Conservation (phyloP, 2,329 filamentous ascomycete genomes). For the Fusarium transvaalense region DNA sequence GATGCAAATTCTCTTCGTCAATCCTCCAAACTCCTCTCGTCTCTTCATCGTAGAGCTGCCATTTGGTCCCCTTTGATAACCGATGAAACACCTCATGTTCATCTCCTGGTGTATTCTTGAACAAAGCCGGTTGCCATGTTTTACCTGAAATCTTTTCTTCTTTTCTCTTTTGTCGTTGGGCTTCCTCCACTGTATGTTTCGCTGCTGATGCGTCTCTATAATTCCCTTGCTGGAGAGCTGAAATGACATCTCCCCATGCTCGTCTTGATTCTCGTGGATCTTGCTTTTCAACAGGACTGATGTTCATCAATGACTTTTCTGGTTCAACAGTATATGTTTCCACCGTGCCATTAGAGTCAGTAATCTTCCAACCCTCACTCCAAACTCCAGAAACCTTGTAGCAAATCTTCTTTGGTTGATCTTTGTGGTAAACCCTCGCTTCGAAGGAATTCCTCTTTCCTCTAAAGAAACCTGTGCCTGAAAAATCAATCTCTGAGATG, state of each 20-base stretch:
- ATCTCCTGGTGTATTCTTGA: constrained; percentile 5
- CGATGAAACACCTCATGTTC: constrained; percentile 28
- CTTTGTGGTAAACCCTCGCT: constrained; percentile 57
- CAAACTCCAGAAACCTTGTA: constrained; percentile 39
- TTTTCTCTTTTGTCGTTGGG: constrained; percentile 80
- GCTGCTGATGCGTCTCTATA: constrained; percentile 77
- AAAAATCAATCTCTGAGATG: constrained; percentile 61
- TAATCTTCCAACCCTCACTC: constrained; percentile 42
- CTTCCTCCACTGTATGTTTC: constrained; percentile 85
- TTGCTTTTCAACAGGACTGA: constrained; percentile 69
- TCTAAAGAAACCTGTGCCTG: constrained; percentile 58
- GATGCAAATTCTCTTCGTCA: constrained; percentile 12
- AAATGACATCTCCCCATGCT: constrained; percentile 83
- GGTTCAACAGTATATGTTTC: constrained; percentile 55
- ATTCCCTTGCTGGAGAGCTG: constrained; percentile 78
- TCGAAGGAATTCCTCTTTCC: constrained; percentile 58
- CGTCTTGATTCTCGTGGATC: constrained; percentile 83
- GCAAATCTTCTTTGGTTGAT: constrained; percentile 44
- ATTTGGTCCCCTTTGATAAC: constrained; percentile 22
- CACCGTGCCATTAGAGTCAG: constrained; percentile 51
- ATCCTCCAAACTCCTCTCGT: constrained; percentile 41
- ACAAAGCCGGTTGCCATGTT: constrained; percentile 38
- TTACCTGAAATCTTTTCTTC: constrained; percentile 67
- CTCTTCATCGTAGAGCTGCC: constrained; percentile 24
- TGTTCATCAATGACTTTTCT: constrained; percentile 44